Conservation (phyloP, 495 filamentous ascomycete species). For the Hypoxylon trugodes region DNA sequence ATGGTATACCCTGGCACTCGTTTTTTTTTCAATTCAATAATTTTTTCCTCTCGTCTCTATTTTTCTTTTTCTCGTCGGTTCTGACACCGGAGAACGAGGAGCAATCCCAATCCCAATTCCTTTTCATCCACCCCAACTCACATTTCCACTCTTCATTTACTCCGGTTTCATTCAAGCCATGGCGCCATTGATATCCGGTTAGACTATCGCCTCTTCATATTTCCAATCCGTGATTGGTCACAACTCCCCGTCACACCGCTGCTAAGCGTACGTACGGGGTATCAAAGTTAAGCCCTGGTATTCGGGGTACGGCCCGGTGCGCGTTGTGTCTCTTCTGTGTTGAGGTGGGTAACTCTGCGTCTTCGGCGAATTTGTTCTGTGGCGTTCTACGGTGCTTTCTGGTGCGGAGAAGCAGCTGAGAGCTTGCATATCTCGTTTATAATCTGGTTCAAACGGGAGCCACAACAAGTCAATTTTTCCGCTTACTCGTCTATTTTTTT, state of each 20-base stretch:
- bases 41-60: background rate
- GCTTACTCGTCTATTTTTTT: conserved; percentile 14
- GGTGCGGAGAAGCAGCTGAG: conserved; percentile 34
- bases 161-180: conserved; percentile 11
- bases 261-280: background rate
- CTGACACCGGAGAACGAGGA: too few species aligned
- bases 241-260: conserved; percentile 18
- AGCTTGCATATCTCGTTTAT: conserved; percentile 30
- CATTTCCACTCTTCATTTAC: background rate
- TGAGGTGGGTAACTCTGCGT: background rate
- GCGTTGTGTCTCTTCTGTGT: background rate
- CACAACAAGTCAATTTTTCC: conserved; percentile 30
- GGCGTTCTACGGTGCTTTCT: conserved; percentile 24
- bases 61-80: background rate
- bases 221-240: conserved; percentile 26
- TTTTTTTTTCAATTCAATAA: too few species aligned
- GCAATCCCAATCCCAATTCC: too few species aligned
- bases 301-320: conserved; percentile 36
- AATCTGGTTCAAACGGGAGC: conserved; percentile 15
- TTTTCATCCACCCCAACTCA: background rate
- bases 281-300: background rate
- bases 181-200: conserved; percentile 2
- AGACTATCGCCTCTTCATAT: background rate
- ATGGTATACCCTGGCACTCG: too few species aligned
- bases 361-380: conserved; percentile 29